Evolutionary conservation across 805 yeast species (phyloP).

Genomic region (Starmerella bombi): DNA sequence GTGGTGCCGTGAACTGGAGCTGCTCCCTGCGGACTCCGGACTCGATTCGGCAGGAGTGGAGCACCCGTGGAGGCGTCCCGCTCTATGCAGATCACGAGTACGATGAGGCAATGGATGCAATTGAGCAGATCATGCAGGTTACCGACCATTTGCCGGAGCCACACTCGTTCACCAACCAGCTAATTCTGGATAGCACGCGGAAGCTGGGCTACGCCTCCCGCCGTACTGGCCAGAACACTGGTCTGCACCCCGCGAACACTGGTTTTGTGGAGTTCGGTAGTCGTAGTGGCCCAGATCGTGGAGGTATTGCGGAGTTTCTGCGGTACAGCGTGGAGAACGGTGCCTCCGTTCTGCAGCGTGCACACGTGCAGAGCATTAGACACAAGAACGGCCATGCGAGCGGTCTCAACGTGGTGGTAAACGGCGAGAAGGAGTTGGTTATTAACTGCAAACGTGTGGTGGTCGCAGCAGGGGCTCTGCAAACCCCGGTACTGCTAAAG

Average conservation of each 20-base stretch:
- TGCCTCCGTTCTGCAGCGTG: constrained; percentile 35
- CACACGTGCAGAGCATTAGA: constrained; percentile 30
- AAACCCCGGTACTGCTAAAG: constrained; percentile 37
- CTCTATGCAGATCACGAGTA: constrained; percentile 34
- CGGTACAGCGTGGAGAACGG: constrained; percentile 37
- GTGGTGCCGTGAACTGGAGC: constrained; percentile 46
- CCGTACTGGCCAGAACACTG: constrained; percentile 36
- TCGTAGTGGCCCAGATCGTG: constrained; percentile 39
- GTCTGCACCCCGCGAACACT: constrained; percentile 33
- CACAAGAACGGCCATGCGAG: constrained; percentile 34
- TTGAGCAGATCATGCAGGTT: constrained; percentile 39
- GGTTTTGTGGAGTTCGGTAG: constrained; percentile 40
- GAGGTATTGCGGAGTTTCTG: constrained; percentile 40
- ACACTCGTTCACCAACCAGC: constrained; percentile 36
- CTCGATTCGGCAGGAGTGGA: constrained; percentile 40
- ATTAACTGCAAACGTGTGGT: constrained; percentile 36
- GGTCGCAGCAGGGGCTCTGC: constrained; percentile 36
- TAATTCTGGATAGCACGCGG: constrained; percentile 33
- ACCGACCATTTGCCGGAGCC: constrained; percentile 26
- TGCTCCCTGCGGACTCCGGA: constrained; percentile 40
- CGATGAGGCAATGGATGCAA: constrained; percentile 36
- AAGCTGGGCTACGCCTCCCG: constrained; percentile 35
- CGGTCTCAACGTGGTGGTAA: constrained; percentile 34
- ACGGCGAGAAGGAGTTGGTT: constrained; percentile 9
- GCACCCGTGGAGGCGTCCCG: constrained; percentile 33